Evolutionary conservation across 176 grass and related monocot genomes (phyloP), one percentile per base, ranked within the genome.

Genomic region (Cenchrus purpureus): DNA sequence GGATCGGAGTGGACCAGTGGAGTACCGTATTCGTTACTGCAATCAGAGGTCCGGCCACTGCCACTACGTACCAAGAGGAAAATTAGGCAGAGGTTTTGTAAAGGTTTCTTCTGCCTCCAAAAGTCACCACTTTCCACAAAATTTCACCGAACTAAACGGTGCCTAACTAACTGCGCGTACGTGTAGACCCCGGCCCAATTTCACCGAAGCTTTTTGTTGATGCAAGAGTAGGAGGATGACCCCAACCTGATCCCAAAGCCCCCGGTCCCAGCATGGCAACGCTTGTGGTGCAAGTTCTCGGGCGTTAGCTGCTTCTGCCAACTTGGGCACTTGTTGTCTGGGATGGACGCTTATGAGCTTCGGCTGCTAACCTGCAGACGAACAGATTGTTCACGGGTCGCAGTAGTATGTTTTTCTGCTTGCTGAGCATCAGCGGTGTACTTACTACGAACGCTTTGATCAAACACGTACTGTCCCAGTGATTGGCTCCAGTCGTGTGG

Each of bases 281-380:
- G 22, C 63, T 85, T 89, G 64, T 48, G 45, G 32, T 85, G 34
- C 77, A 89, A 85, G 83, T 61, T 85, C 70, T 64, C 64, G 63
- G 78, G 70, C 78, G 22, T 63, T 9, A 82, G 34, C 70, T 31
- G 25, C 25, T 50, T 77, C 22, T 44, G 50, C 5, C 5, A 44
- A 1, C n/a, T n/a, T 74, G 57, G 19, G 48, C 8, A 50, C 25
- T 17, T 65, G 77, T 11, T 79, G 77, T 11, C 11, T 77, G 12
- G 40, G 58, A 22, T 4, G 31, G 65, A 25, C 49, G 17, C 11
- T 22, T 55, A 45, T 7, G 52, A 44, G 12, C 29, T 53, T 2
- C 12, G 8, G 5, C 2, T 15, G 19, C 65, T 34, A 34, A 34
- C 3, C 34, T 34, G 34, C 34, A 40, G 37, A 40, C 37, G 37